Evolutionary conservation across 148 eudicot genomes (phyloP).

Genomic region (Rhododendron williamsianum): DNA sequence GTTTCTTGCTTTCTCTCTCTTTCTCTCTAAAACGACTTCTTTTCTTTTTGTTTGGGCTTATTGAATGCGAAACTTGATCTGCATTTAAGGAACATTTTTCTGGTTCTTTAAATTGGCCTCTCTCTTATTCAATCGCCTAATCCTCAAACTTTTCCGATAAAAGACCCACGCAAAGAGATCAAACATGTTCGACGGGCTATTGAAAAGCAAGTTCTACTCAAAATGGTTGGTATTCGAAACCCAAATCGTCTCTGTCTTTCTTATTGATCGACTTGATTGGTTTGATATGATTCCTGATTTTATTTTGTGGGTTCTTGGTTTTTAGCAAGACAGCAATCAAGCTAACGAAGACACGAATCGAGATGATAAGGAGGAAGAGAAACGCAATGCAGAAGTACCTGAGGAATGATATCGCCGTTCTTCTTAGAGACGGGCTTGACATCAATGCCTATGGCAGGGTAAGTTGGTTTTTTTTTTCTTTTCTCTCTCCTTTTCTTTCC

Average conservation of each 20-base stretch:
- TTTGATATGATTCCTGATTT: not conserved
- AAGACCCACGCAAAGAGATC: not conserved
- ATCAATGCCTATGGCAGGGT: slow-evolving; percentile 84
- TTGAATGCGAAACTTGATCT: slow-evolving; percentile 13
- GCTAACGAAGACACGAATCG: slow-evolving; percentile 47
- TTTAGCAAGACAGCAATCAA: slow-evolving; percentile 62
- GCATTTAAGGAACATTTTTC: slow-evolving; percentile 8
- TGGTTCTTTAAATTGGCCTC: not conserved
- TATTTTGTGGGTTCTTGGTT: not conserved
- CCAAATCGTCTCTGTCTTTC: not conserved
- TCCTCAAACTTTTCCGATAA: not conserved
- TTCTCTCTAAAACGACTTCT: slow-evolving; percentile 3
- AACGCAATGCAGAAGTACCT: slow-evolving; percentile 70
- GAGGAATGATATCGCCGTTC: slow-evolving; percentile 75
- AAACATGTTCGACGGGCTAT: slow-evolving; percentile 49
- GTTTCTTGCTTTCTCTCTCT: slow-evolving; percentile 1
- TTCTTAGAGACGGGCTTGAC: slow-evolving; percentile 51
- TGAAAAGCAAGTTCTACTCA: slow-evolving; percentile 52
- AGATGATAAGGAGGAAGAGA: slow-evolving; percentile 62
- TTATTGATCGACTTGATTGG: not conserved
- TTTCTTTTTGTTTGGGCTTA: slow-evolving; percentile 9
- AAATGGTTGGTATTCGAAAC: slow-evolving; percentile 42
- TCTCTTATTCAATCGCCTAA: not conserved
- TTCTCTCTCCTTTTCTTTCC: not conserved
- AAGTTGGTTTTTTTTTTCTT: not conserved